Evolutionary conservation across 768 basidiomycete genomes (phyloP).

Genomic region (Tylopilus balloui): DNA sequence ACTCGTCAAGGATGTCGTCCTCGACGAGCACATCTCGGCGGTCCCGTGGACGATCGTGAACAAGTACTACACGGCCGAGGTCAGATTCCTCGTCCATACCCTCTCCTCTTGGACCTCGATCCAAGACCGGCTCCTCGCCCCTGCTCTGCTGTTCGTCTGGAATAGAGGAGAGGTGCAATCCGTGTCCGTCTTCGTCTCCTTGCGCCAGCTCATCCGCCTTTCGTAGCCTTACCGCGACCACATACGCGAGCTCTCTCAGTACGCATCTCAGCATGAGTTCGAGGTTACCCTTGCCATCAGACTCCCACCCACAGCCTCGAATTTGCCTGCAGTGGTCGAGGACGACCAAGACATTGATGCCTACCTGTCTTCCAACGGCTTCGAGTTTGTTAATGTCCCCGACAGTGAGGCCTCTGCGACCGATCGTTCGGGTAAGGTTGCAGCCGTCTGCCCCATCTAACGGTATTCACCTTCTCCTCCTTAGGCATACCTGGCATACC

Average conservation of each 20-base stretch:
- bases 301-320: slow-evolving; percentile 30
- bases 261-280: slow-evolving; percentile 49
- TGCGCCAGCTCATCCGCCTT: slow-evolving; percentile 4
- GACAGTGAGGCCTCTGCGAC: slow-evolving; percentile 4
- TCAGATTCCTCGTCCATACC: slow-evolving; percentile 58
- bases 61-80: slow-evolving; percentile 76
- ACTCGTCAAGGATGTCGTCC: slow-evolving; percentile 18
- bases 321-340: slow-evolving; percentile 30
- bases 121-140: slow-evolving; percentile 38
- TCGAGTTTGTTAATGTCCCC: slow-evolving; percentile 64
- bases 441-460: neutral
- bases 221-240: slow-evolving; percentile 56
- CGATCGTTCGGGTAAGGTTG: slow-evolving; percentile 18
- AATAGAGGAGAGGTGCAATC: slow-evolving; percentile 52
- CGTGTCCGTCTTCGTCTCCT: neutral
- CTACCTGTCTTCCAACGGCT: slow-evolving; percentile 63
- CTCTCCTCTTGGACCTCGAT: slow-evolving; percentile 41
- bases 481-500: slow-evolving; percentile 53
- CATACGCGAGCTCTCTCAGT: slow-evolving; percentile 44
- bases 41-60: slow-evolving; percentile 76
- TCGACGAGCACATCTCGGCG: slow-evolving; percentile 14
- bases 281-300: slow-evolving; percentile 73
- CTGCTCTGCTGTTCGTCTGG: slow-evolving; percentile 77
- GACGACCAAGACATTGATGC: slow-evolving; percentile 58
- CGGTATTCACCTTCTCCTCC: neutral